phyloP scores from a whole-genome alignment of 805 yeast species.

The Hanseniaspora singularis region DNA sequence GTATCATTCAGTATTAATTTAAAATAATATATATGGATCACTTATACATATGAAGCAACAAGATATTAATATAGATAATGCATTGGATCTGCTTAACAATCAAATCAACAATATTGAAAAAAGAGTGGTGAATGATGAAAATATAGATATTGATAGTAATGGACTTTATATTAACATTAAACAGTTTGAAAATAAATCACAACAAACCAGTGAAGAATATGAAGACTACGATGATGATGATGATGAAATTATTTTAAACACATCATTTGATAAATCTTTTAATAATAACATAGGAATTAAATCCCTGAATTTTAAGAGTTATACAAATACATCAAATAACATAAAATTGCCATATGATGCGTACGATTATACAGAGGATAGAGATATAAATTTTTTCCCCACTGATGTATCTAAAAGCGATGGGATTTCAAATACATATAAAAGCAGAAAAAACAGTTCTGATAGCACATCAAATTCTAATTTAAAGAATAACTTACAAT shows the following conservation, averaged over 20 bases:
- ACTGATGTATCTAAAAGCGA: no score
- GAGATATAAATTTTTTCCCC: no score
- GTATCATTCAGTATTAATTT: no score
- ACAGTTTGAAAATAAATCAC: not conserved
- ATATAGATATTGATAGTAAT: not conserved
- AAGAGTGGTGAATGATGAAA: not conserved
- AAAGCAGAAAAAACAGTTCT: not conserved
- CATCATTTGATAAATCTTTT: not conserved
- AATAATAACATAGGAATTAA: no score
- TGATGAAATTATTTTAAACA: not conserved
- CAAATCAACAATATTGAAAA: conserved; percentile 10
- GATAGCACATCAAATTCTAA: not conserved
- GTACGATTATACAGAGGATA: no score
- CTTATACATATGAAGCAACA: no score
- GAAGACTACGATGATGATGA: not conserved
- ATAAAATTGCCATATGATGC: no score
- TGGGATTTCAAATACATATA: no score
- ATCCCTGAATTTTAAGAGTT: no score
- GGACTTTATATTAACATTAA: not conserved
- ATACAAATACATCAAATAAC: no score
- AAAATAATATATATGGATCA: no score
- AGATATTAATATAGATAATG: conserved; percentile 9
- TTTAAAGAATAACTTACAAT: not conserved
- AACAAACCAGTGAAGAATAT: not conserved
- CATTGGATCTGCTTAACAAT: conserved; percentile 1